Percentiles rank a stretch among this genome's conserved stretches.
Evolutionary conservation across 2,329 filamentous ascomycete species (phyloP).

Genomic region (Teratosphaeria nubilosa): DNA sequence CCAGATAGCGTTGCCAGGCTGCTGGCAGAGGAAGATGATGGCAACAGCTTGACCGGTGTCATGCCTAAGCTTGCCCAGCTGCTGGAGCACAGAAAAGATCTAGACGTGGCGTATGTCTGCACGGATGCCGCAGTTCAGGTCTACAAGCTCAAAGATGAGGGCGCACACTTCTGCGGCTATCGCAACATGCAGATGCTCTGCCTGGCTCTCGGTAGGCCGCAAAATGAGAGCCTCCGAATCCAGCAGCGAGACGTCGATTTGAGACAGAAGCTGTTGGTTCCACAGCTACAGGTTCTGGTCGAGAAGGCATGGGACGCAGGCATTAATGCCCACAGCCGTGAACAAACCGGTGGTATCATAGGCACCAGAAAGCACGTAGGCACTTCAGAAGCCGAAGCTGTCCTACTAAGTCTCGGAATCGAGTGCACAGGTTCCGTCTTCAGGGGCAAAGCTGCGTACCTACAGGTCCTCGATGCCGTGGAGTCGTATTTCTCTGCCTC

Average conservation of each 20-base stretch:
- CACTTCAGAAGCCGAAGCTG: conserved; percentile 77
- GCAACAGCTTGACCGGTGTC: conserved; percentile 30
- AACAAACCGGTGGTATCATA: conserved; percentile 75
- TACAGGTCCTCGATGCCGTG: conserved; percentile 52
- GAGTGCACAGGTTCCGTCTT: conserved; percentile 42
- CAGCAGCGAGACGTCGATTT: conserved; percentile 20
- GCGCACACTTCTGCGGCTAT: conserved; percentile 78
- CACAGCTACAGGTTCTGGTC: conserved; percentile 74
- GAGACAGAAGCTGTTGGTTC: conserved; percentile 50
- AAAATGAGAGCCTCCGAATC: background rate
- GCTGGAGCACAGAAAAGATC: conserved; percentile 48
- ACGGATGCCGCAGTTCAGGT: conserved; percentile 64
- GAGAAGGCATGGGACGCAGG: conserved; percentile 80
- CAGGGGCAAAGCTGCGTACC: conserved; percentile 39
- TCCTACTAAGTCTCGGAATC: conserved; percentile 61
- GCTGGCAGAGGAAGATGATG: conserved; percentile 12
- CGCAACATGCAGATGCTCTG: conserved; percentile 85
- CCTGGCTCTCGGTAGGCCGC: conserved; percentile 17
- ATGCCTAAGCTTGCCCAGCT: conserved; percentile 35
- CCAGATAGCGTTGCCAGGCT: conserved; percentile 27
- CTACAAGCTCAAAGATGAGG: conserved; percentile 67
- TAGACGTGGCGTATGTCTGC: conserved; percentile 68
- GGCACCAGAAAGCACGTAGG: conserved; percentile 90
- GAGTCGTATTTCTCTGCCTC: conserved; percentile 59
- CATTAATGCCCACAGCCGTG: conserved; percentile 60